phyloP scores from a whole-genome alignment of 1,139 yeast genomes.

The Sugiyamaella pinicola region DNA sequence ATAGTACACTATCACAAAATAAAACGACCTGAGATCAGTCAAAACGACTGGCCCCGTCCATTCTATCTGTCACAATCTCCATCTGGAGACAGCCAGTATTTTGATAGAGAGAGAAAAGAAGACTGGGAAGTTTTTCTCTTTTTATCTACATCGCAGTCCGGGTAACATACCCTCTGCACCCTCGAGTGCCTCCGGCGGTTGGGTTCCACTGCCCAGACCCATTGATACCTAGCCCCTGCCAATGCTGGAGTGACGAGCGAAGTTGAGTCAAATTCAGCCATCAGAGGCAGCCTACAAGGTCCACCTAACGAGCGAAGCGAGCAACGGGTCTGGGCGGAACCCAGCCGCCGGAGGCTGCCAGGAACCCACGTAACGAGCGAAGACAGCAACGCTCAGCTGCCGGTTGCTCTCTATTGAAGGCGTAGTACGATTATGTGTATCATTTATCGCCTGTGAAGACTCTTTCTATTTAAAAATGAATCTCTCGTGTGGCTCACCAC shows the following conservation, averaged over 20 bases:
- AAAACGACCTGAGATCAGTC: constrained; percentile 10
- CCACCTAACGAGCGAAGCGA: background rate
- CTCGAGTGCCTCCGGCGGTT: background rate
- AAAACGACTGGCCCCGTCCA: constrained; percentile 14
- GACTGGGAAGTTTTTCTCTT: background rate
- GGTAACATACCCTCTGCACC: constrained; percentile 5
- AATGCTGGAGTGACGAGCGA: background rate
- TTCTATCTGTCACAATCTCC: constrained; percentile 11
- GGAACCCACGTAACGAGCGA: background rate
- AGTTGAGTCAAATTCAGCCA: too few species aligned
- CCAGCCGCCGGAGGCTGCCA: background rate
- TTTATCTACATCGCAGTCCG: constrained; percentile 1
- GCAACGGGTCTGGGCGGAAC: background rate
- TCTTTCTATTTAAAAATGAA: constrained; percentile 12
- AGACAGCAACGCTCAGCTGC: background rate
- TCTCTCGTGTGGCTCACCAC: constrained; percentile 13
- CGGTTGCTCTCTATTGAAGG: too few species aligned
- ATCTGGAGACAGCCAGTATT: constrained; percentile 19
- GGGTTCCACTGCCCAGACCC: too few species aligned
- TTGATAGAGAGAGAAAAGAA: constrained; percentile 9
- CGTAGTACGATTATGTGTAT: background rate
- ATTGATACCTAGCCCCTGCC: too few species aligned
- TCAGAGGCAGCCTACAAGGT: too few species aligned
- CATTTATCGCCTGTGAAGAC: constrained; percentile 11
- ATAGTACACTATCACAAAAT: constrained; percentile 11